Evolutionary conservation across 768 basidiomycete species (phyloP).

Genomic region (Tephrocybe sp.): DNA sequence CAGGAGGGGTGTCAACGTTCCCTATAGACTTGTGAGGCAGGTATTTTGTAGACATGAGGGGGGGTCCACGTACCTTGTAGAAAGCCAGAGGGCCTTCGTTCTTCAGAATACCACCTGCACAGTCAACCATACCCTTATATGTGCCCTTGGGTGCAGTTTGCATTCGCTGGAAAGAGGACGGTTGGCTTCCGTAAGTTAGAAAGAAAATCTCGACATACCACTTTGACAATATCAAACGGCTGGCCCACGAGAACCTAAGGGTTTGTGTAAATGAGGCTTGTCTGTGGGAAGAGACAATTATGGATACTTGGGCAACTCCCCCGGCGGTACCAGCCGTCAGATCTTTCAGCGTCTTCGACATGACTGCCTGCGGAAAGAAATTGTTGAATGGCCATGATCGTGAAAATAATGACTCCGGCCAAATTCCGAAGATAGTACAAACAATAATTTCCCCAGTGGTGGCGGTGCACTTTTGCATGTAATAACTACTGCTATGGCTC

Average conservation of each 20-base stretch:
- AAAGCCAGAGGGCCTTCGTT: slow-evolving; percentile 92
- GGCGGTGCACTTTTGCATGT: slow-evolving; percentile 11
- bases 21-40: slow-evolving; percentile 42
- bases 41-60: background rate
- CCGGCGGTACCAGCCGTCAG: slow-evolving; percentile 88
- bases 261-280: slow-evolving; percentile 17
- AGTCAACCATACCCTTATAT: slow-evolving; percentile 83
- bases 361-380: slow-evolving; percentile 18
- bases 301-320: slow-evolving; percentile 76
- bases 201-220: slow-evolving; percentile 52
- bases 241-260: slow-evolving; percentile 82
- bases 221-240: slow-evolving; percentile 97
- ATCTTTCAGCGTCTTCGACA: slow-evolving; percentile 79
- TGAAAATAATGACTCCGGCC: slow-evolving; percentile 15
- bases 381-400: slow-evolving; percentile 9
- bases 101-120: slow-evolving; percentile 85
- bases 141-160: slow-evolving; percentile 92
- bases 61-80: slow-evolving; percentile 68
- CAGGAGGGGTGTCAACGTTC: slow-evolving; percentile 84
- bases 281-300: slow-evolving; percentile 3
- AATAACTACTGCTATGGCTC: slow-evolving; percentile 5
- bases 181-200: background rate
- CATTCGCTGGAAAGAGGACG: slow-evolving; percentile 61
- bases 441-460: background rate
- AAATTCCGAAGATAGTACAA: slow-evolving; percentile 31